Conservation (phyloP, 1,284 basidiomycete genomes). For the Termitomyces sp. region DNA sequence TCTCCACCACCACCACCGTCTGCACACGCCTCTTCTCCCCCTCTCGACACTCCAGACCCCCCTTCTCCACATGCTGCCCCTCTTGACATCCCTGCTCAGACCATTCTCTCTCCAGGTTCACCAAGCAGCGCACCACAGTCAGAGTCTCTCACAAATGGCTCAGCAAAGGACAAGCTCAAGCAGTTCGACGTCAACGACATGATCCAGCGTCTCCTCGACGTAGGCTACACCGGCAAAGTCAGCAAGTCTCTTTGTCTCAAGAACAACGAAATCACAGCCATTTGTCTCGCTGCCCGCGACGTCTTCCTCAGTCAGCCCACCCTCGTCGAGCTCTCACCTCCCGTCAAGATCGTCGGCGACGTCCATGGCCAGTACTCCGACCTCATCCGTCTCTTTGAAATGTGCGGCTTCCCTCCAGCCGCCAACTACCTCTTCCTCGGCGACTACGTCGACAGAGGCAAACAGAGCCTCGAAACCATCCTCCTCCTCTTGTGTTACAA, state of each 20-base stretch:
- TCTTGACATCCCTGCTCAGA: slow-evolving; percentile 74
- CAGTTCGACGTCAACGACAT: slow-evolving; percentile 96
- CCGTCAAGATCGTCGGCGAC: slow-evolving; percentile 99
- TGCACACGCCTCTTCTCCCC: slow-evolving; percentile 33
- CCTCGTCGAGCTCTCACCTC: slow-evolving; percentile 94
- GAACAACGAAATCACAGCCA: slow-evolving; percentile 92
- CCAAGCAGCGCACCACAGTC: slow-evolving; percentile 41
- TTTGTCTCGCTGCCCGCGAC: slow-evolving; percentile 96
- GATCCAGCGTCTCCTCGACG: slow-evolving; percentile 94
- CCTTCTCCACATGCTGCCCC: slow-evolving; percentile 43
- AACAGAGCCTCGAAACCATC: slow-evolving; percentile 98
- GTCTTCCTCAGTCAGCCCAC: slow-evolving; percentile 97
- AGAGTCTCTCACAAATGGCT: slow-evolving; percentile 43
- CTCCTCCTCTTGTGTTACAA: slow-evolving; percentile 97
- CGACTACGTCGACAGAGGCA: slow-evolving; percentile 98
- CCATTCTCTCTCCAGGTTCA: slow-evolving; percentile 59
- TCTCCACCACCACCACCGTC: slow-evolving; percentile 39
- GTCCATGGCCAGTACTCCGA: slow-evolving; percentile 99
- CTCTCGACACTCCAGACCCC: slow-evolving; percentile 27
- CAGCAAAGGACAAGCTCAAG: slow-evolving; percentile 53
- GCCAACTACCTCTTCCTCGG: slow-evolving; percentile 99
- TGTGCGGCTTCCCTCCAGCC: slow-evolving; percentile 98
- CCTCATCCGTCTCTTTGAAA: slow-evolving; percentile 96
- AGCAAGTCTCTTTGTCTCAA: slow-evolving; percentile 96
- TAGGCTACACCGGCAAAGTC: slow-evolving; percentile 97